phyloP scores from a whole-genome alignment of 2,329 filamentous ascomycete genomes.

The Alternaria novae-zelandiae region DNA sequence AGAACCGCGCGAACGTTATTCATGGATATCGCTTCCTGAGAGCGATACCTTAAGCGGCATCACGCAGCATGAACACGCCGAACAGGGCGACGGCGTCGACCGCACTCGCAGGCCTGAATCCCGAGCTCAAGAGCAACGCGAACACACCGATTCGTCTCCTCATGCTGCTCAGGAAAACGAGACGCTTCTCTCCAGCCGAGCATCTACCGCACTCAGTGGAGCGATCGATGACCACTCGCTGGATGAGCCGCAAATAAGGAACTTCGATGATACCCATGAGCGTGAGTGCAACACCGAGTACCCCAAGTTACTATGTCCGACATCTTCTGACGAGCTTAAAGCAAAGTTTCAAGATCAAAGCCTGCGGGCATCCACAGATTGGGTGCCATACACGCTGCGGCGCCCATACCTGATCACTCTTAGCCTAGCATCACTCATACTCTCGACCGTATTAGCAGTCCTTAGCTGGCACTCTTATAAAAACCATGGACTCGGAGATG shows the following conservation, averaged over 20 bases:
- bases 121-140: neutral
- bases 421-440: neutral
- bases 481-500: neutral
- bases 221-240: neutral
- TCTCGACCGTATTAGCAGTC: neutral
- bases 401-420: neutral
- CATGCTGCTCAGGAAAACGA: neutral
- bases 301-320: neutral
- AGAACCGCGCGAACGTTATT: neutral
- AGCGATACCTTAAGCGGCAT: neutral
- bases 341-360: neutral
- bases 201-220: neutral
- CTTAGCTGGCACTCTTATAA: neutral
- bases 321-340: neutral
- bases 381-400: neutral
- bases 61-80: neutral
- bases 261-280: neutral
- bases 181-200: neutral
- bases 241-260: neutral
- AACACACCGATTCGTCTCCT: neutral
- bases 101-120: neutral
- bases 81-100: neutral
- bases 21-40: neutral
- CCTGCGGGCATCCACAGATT: neutral
- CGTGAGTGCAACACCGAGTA: neutral